A percentile compares a stretch with the other conserved stretches of the same genome.
Conservation (phyloP, 2,329 filamentous ascomycete species). For the Lecanoromycetidae sp. region DNA sequence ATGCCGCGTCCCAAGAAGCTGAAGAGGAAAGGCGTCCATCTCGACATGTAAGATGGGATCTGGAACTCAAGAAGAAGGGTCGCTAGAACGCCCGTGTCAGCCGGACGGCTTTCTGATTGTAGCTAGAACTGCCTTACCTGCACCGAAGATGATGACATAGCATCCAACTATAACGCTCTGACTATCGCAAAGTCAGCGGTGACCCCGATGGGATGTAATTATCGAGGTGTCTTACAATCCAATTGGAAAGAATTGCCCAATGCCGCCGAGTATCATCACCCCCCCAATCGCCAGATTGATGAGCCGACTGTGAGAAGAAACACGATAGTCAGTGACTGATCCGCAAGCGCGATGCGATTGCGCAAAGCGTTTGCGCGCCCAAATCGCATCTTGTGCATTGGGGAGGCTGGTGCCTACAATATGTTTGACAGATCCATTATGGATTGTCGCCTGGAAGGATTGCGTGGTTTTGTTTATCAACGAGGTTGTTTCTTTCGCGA, state of each 20-base stretch:
- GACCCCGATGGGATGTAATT: slow-evolving; percentile 1
- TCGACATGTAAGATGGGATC: slow-evolving; percentile 80
- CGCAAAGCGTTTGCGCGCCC: slow-evolving; percentile 9
- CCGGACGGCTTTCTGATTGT: not conserved
- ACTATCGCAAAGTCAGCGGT: slow-evolving; percentile 30
- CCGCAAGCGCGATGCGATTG: slow-evolving; percentile 8
- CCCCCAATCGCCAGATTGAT: slow-evolving; percentile 83
- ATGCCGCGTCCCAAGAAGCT: slow-evolving; percentile 90
- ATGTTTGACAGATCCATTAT: slow-evolving; percentile 76
- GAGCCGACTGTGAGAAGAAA: slow-evolving; percentile 55
- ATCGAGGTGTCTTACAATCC: slow-evolving; percentile 22
- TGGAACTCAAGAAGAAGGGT: slow-evolving; percentile 78
- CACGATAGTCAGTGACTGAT: slow-evolving; percentile 21
- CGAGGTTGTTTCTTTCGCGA: not conserved
- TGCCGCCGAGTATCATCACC: slow-evolving; percentile 76
- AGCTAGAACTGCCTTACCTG: slow-evolving; percentile 45
- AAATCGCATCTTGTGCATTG: slow-evolving; percentile 13
- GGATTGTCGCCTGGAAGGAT: not conserved
- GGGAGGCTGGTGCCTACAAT: slow-evolving; percentile 49
- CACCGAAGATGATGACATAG: slow-evolving; percentile 86
- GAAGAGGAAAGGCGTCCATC: slow-evolving; percentile 96
- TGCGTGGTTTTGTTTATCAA: slow-evolving; percentile 1
- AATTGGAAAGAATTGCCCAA: slow-evolving; percentile 36
- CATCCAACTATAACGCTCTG: slow-evolving; percentile 65
- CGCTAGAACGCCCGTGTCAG: slow-evolving; percentile 33